Percentiles rank a stretch among this genome's conserved stretches.
Evolutionary conservation across 2,329 filamentous ascomycete genomes (phyloP).

Genomic region (Trichoderma oligosporum): DNA sequence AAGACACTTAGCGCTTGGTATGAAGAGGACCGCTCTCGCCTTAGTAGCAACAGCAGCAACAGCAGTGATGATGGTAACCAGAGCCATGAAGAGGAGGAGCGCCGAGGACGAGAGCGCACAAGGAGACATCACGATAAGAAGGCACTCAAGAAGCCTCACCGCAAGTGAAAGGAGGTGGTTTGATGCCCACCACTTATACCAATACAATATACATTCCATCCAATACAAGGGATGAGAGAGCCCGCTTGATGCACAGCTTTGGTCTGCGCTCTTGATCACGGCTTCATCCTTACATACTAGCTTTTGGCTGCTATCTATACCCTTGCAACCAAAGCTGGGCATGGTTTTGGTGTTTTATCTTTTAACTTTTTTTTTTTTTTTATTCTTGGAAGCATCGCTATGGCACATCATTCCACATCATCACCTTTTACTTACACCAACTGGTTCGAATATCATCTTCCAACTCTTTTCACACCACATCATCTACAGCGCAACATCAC

Average conservation of each 20-base stretch:
- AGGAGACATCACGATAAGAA: constrained; percentile 28
- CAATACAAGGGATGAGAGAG: neutral
- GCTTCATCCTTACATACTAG: neutral
- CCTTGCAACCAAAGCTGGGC: neutral
- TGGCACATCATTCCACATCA: neutral
- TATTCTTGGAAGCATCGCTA: too few relatives aligned
- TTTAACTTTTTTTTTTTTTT: too few relatives aligned
- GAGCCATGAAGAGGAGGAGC: constrained; percentile 35
- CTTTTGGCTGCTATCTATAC: neutral
- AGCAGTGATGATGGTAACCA: constrained; percentile 34
- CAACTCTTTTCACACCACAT: constrained; percentile 2
- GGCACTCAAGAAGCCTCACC: constrained; percentile 29
- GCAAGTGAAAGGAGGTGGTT: constrained; percentile 28
- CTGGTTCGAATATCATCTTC: too few relatives aligned
- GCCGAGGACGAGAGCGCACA: constrained; percentile 39
- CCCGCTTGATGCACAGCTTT: constrained; percentile 1
- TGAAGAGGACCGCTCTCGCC: constrained; percentile 44
- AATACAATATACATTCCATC: too few relatives aligned
- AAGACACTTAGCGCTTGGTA: constrained; percentile 58
- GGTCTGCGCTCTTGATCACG: neutral
- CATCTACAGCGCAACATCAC: neutral
- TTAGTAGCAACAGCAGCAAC: constrained; percentile 36
- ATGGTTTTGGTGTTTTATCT: neutral
- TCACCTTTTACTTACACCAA: too few relatives aligned
- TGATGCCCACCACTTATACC: neutral